Evolutionary conservation across 768 basidiomycete species (phyloP).

Genomic region (Hypholoma fasciculare): DNA sequence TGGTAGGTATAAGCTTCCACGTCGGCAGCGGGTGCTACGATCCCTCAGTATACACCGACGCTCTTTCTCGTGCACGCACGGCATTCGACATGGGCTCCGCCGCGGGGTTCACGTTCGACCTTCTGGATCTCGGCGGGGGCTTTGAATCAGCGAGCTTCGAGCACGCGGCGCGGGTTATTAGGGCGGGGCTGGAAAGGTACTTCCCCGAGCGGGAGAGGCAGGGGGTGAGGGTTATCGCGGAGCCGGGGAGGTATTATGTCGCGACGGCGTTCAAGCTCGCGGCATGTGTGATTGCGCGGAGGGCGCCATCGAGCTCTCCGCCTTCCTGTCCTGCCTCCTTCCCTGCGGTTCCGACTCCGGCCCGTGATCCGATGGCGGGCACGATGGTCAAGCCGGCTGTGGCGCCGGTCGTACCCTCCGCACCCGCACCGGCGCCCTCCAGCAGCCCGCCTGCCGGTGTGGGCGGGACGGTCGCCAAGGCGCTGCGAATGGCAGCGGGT

Average conservation of each 20-base stretch:
- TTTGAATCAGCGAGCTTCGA: slow-evolving; percentile 92
- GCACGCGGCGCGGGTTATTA: slow-evolving; percentile 70
- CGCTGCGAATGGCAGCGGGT: too few species aligned
- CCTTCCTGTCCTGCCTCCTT: too few species aligned
- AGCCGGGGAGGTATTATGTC: slow-evolving; percentile 95
- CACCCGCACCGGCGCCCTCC: slow-evolving; percentile 14
- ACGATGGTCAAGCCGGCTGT: too few species aligned
- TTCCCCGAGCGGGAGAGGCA: slow-evolving; percentile 64
- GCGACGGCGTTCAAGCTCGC: slow-evolving; percentile 91
- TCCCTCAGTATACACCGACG: slow-evolving; percentile 86
- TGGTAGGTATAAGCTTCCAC: slow-evolving; percentile 96
- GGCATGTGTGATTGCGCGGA: slow-evolving; percentile 89
- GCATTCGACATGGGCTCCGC: slow-evolving; percentile 88
- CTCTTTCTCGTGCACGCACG: slow-evolving; percentile 75
- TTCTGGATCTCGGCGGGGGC: slow-evolving; percentile 95
- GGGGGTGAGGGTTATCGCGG: slow-evolving; percentile 83
- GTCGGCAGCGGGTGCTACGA: slow-evolving; percentile 98
- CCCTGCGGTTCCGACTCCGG: too few species aligned
- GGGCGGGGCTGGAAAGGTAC: slow-evolving; percentile 66
- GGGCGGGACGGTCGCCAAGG: slow-evolving; percentile 25
- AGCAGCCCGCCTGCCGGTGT: slow-evolving; percentile 4
- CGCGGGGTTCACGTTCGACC: slow-evolving; percentile 76
- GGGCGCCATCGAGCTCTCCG: slow-evolving; percentile 42
- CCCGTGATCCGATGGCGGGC: too few species aligned
- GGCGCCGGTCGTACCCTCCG: too few species aligned